Percentiles rank a stretch among this genome's conserved stretches.
Evolutionary conservation across 2,329 filamentous ascomycete species (phyloP).

Genomic region (Anthostomella pinea): DNA sequence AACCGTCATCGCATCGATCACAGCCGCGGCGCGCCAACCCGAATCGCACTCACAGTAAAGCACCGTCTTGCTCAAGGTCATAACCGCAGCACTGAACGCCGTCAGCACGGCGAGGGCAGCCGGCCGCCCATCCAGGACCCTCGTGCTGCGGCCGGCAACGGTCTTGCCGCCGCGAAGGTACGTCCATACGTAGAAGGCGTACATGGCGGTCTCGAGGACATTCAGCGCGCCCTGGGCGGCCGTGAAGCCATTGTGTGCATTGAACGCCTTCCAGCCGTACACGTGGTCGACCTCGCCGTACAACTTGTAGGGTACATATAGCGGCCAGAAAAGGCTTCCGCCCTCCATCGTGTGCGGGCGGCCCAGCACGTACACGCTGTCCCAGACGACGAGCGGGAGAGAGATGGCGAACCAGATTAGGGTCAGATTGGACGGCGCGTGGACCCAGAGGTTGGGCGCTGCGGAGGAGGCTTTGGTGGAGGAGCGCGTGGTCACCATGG

Average conservation of each 20-base stretch:
- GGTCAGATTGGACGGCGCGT: slow-evolving; percentile 44
- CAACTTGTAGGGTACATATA: slow-evolving; percentile 76
- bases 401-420: slow-evolving; percentile 73
- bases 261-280: slow-evolving; percentile 74
- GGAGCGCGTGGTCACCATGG: slow-evolving; percentile 32
- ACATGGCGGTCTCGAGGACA: slow-evolving; percentile 63
- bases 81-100: slow-evolving; percentile 53
- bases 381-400: slow-evolving; percentile 78
- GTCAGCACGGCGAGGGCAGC: slow-evolving; percentile 46
- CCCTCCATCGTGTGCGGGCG: slow-evolving; percentile 82
- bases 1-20: too few species aligned
- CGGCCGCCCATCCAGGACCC: slow-evolving; percentile 38
- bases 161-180: slow-evolving; percentile 32
- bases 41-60: slow-evolving; percentile 60
- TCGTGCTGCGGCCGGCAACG: slow-evolving; percentile 16
- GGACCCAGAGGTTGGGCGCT: slow-evolving; percentile 34
- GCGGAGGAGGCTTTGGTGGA: slow-evolving; percentile 17
- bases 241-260: slow-evolving; percentile 70
- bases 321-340: slow-evolving; percentile 65
- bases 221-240: slow-evolving; percentile 71
- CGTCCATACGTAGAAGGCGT: slow-evolving; percentile 52
- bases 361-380: slow-evolving; percentile 73
- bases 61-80: slow-evolving; percentile 62
- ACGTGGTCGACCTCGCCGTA: slow-evolving; percentile 79
- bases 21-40: too few species aligned